phyloP scores from a whole-genome alignment of 345 rosid species.

The Gossypium australe region DNA sequence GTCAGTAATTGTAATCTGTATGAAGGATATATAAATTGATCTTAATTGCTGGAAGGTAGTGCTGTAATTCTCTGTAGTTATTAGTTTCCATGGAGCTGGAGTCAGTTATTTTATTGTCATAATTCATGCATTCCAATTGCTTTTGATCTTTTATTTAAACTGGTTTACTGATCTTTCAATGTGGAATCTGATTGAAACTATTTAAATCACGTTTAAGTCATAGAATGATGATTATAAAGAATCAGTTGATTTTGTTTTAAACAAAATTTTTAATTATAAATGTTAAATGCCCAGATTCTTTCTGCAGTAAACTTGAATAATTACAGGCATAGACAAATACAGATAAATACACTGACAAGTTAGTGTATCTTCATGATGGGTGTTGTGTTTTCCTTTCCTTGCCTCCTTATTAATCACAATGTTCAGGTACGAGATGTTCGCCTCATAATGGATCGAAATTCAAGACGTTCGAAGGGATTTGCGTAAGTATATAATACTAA shows the following conservation, averaged over 20 bases:
- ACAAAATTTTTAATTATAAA: neutral
- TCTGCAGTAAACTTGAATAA: neutral
- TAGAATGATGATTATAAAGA: neutral
- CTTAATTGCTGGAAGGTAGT: neutral
- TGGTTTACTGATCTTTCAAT: neutral
- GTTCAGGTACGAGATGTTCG: conserved; percentile 96
- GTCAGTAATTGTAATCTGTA: neutral
- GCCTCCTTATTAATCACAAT: conserved; percentile 7
- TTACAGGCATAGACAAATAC: neutral
- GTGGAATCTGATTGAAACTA: neutral
- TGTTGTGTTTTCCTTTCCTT: neutral
- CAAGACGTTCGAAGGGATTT: conserved; percentile 93
- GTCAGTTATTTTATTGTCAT: neutral
- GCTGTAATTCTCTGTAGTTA: neutral
- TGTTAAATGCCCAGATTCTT: neutral
- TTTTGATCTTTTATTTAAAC: neutral
- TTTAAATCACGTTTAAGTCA: neutral
- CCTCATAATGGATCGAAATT: conserved; percentile 93
- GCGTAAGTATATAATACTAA: conserved; percentile 45
- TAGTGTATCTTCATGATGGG: neutral
- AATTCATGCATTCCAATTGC: neutral
- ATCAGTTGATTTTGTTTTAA: neutral
- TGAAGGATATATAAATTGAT: neutral
- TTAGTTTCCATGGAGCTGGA: neutral
- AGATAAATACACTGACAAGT: neutral